Conservation (phyloP, 176 grass and related monocot genomes). For the Hordeum marinum region DNA sequence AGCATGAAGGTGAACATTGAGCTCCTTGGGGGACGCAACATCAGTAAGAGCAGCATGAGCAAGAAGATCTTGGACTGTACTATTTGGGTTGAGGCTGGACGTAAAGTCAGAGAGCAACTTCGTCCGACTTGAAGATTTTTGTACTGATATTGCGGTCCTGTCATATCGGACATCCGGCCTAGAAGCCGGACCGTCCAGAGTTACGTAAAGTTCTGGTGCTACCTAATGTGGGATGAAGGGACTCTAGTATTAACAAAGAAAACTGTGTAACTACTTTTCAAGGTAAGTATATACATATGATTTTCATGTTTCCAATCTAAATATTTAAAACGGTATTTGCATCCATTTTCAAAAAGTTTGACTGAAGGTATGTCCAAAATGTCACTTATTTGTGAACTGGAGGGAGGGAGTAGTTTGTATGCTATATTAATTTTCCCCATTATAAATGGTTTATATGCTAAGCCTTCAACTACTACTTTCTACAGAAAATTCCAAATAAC, state of each 20-base stretch:
- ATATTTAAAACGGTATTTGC: not conserved
- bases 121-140: no score
- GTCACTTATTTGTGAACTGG: not conserved
- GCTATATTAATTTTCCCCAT: not conserved
- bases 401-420: constrained; percentile 14
- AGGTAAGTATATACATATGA: not conserved
- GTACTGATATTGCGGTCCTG: no score
- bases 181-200: no score
- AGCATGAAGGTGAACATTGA: no score
- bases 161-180: no score
- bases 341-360: not conserved
- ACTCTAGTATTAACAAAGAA: not conserved
- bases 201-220: not conserved
- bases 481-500: not conserved
- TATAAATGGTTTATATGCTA: not conserved
- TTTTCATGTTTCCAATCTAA: not conserved
- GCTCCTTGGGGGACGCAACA: no score
- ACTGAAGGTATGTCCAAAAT: not conserved
- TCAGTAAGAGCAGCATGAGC: no score
- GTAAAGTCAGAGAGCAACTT: no score
- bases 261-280: not conserved
- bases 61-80: no score
- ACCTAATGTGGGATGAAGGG: not conserved
- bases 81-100: no score
- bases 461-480: not conserved